These are phyloP conservation scores for Tricladium varicosporioides DNA, from an alignment of 2,329 filamentous ascomycete genomes.

Conservation along the genomic window DNA sequence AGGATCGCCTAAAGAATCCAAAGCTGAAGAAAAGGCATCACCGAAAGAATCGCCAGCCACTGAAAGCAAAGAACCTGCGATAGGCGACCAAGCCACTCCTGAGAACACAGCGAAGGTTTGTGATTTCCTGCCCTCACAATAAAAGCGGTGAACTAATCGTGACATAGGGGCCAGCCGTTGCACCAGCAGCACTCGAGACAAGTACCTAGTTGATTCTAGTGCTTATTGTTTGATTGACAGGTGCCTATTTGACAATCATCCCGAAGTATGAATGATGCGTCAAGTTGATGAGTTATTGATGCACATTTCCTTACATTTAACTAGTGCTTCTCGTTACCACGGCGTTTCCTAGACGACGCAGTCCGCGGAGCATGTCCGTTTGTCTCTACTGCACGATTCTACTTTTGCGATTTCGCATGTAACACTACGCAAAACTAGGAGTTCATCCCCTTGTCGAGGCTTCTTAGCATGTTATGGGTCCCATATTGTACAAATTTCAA, in stretches of 20 bases:
- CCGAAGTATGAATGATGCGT: slow-evolving; percentile 8
- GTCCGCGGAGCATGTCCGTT: neutral
- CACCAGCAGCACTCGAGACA: slow-evolving; percentile 22
- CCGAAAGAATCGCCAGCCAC: slow-evolving; percentile 33
- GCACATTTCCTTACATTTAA: neutral
- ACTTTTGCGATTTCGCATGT: slow-evolving; percentile 25
- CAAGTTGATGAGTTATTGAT: slow-evolving; percentile 17
- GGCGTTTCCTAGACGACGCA: slow-evolving; percentile 3
- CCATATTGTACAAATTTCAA: slow-evolving; percentile 31
- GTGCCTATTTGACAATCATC: neutral
- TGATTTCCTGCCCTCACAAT: neutral
- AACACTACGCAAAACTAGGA: slow-evolving; percentile 31
- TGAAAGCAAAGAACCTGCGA: slow-evolving; percentile 27
- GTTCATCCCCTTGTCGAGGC: slow-evolving; percentile 19
- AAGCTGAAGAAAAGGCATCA: slow-evolving; percentile 38
- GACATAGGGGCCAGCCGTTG: slow-evolving; percentile 16
- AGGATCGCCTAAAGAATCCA: slow-evolving; percentile 34
- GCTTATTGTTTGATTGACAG: no score
- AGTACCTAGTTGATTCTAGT: slow-evolving; percentile 17
- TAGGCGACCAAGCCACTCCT: slow-evolving; percentile 33
- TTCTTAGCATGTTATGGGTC: slow-evolving; percentile 21
- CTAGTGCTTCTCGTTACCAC: slow-evolving; percentile 1
- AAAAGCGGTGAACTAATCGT: slow-evolving; percentile 8
- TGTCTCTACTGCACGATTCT: slow-evolving; percentile 21
- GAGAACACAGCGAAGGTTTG: slow-evolving; percentile 27